phyloP scores from a whole-genome alignment of 2,329 filamentous ascomycete genomes.

The Clonostachys solani region DNA sequence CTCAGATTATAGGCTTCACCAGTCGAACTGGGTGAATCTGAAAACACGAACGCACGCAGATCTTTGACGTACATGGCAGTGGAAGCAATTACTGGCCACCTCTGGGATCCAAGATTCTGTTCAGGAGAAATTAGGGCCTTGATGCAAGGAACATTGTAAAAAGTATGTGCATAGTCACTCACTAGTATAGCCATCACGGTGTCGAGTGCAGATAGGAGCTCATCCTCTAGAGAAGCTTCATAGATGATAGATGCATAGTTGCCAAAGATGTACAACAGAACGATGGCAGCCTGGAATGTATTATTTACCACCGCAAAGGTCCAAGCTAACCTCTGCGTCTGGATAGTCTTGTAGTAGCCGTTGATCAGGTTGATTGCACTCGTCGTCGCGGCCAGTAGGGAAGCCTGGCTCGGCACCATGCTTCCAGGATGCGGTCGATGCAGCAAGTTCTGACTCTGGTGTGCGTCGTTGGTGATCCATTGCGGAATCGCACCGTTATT shows the following conservation, averaged over 20 bases:
- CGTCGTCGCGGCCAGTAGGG: constrained; percentile 1
- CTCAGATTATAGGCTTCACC: constrained; percentile 6
- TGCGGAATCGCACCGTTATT: not conserved
- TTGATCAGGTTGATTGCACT: constrained; percentile 12
- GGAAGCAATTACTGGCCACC: constrained; percentile 3
- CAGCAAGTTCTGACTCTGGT: constrained; percentile 6
- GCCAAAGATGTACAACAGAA: not conserved
- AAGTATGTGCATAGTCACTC: no score
- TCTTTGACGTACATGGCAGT: constrained; percentile 7
- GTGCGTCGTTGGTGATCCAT: constrained; percentile 2
- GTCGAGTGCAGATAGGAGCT: not conserved
- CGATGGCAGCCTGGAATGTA: constrained; percentile 1
- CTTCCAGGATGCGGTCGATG: constrained; percentile 7
- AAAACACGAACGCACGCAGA: constrained; percentile 5
- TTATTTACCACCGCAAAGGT: not conserved
- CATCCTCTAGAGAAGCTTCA: not conserved
- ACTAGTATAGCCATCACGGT: not conserved
- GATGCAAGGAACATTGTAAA: no score
- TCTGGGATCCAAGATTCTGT: not conserved
- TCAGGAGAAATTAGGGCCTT: no score
- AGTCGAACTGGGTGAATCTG: constrained; percentile 3
- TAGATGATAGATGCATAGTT: not conserved
- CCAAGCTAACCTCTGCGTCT: not conserved
- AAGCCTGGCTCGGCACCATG: constrained; percentile 4
- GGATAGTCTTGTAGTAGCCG: not conserved